These are phyloP conservation scores for Mycotypha africana DNA, from an alignment of 371 early-diverging fungal genomes.

Conservation along the genomic window DNA sequence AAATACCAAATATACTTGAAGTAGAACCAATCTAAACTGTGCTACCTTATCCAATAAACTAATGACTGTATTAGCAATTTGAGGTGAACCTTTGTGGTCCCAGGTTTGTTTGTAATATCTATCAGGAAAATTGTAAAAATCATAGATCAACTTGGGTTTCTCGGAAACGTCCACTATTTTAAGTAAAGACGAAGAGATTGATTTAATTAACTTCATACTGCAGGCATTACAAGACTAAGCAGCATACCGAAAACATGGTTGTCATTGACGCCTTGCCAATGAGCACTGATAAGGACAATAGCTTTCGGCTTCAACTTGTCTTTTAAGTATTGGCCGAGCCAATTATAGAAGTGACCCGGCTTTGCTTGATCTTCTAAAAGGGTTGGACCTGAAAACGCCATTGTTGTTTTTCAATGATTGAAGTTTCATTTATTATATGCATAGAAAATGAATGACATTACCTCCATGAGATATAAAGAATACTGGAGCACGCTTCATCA, in stretches of 20 bases:
- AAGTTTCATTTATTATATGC: background rate
- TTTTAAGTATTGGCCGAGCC: slow-evolving; percentile 45
- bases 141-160: slow-evolving; percentile 55
- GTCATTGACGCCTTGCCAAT: slow-evolving; percentile 48
- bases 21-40: too few relatives aligned
- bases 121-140: slow-evolving; percentile 58
- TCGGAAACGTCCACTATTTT: slow-evolving; percentile 34
- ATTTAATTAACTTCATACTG: too few relatives aligned
- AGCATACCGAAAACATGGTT: slow-evolving; percentile 21
- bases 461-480: slow-evolving; percentile 44
- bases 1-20: too few relatives aligned
- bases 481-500: too few relatives aligned
- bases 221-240: too few relatives aligned
- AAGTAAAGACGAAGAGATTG: too few relatives aligned
- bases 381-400: slow-evolving; percentile 43
- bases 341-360: slow-evolving; percentile 38
- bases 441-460: slow-evolving; percentile 4
- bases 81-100: slow-evolving; percentile 51
- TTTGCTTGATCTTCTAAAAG: slow-evolving; percentile 42
- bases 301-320: slow-evolving; percentile 43
- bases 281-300: slow-evolving; percentile 51
- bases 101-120: slow-evolving; percentile 51
- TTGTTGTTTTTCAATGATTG: slow-evolving; percentile 7
- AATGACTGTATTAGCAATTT: slow-evolving; percentile 44
- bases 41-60: slow-evolving; percentile 37